Conservation (phyloP, 225 moss, liverwort and hornwort species). For the Physcomitrium patens region DNA sequence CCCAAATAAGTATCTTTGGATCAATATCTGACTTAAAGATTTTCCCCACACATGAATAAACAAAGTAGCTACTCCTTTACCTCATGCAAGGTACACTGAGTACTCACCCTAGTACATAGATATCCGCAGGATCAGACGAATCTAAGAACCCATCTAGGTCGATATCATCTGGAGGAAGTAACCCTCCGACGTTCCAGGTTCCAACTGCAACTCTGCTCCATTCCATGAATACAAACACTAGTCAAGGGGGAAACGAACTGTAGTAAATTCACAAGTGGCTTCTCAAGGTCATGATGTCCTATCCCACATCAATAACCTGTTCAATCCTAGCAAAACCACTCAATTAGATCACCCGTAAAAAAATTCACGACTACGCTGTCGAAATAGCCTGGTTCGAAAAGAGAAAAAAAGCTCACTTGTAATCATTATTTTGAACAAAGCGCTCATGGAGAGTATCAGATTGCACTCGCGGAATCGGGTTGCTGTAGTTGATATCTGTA, state of each 20-base stretch:
- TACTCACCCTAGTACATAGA: constrained; percentile 62
- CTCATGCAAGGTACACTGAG: constrained; percentile 7
- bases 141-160: constrained; percentile 57
- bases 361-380: neutral
- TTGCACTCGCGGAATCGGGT: constrained; percentile 39
- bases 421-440: constrained; percentile 48
- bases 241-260: constrained; percentile 6
- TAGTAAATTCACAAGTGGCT: neutral
- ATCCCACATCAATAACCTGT: neutral
- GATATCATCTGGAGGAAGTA: constrained; percentile 61
- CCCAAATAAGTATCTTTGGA: neutral
- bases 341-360: neutral
- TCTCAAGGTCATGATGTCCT: neutral
- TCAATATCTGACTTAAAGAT: neutral
- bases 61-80: constrained; percentile 10
- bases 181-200: constrained; percentile 70
- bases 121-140: constrained; percentile 53
- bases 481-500: constrained; percentile 39
- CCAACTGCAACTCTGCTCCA: constrained; percentile 58
- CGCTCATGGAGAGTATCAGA: constrained; percentile 45
- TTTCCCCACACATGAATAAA: neutral
- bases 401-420: constrained; percentile 44
- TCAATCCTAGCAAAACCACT: neutral
- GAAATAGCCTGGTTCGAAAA: neutral
- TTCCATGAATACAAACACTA: neutral